Evolutionary conservation across 192 early-diverging fungal genomes (phyloP), one percentile per base, ranked within the genome.

Genomic region (Mortierella hygrophila): DNA sequence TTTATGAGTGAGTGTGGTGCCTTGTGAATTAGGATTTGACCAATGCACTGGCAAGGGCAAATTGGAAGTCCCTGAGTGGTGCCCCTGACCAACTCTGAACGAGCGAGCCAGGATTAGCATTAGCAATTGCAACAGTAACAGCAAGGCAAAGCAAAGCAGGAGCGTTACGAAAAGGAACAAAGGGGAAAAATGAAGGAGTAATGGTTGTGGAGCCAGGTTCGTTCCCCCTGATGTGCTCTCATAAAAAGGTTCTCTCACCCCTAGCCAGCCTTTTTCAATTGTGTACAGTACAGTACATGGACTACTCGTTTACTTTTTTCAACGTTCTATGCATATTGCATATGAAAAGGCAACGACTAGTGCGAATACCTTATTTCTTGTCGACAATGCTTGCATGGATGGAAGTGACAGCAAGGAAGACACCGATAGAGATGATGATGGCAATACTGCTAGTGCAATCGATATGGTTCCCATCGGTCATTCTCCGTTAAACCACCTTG

Each of bases 1-100:
- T 65, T 65, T 29, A 15, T 32, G 29, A 65, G 29, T 15, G 11
- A 13, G 29, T 55, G 60, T 32, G 55, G n/a, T 57, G 55, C 55
- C 55, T 57, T 57, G n/a, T 65, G 60, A 32, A 65, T 65, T 65
- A 65, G 60, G 60, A 65, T 65, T 65, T 65, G 60, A 65, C 60
- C 60, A 65, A 65, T 65, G 60, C 60, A 65, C 60, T 32, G 29
- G 29, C 60, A 32, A 65, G 26, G 60, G 60, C 60, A 65, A 65
- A 65, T 65, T 65, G 60, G 60, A 4, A n/a, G 60, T 32, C 10
- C 60, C 29, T 35, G 60, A 65, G 60, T 65, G 60, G 60, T 65
- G 60, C 60, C 60, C 60, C 60, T 32, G 60, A 65, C 60, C 60
- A 65, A 65, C 60, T 65, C n/a, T 60, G 7, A 26, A 9, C 26